These are phyloP conservation scores for Aspergillus awamori DNA, from an alignment of 2,329 filamentous ascomycete genomes.

Conservation along the genomic window DNA sequence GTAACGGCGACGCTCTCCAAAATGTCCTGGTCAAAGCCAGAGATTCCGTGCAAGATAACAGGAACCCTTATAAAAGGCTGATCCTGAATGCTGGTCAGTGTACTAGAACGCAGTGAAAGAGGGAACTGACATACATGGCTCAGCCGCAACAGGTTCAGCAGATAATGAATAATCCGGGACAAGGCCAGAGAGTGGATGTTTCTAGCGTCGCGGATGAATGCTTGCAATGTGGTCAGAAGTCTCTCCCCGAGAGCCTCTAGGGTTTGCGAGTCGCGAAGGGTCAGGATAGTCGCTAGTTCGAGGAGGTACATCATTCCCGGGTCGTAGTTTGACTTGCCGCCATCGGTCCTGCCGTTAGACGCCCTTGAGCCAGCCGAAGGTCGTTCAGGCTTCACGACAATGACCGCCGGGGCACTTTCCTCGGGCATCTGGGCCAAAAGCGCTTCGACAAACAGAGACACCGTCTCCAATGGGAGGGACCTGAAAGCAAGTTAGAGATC, in stretches of 20 bases:
- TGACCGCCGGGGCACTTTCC: slow-evolving; percentile 76
- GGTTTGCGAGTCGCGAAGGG: slow-evolving; percentile 73
- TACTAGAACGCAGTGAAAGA: neutral
- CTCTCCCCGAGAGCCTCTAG: slow-evolving; percentile 74
- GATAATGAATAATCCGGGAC: slow-evolving; percentile 82
- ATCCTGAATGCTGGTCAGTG: slow-evolving; percentile 57
- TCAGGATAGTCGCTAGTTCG: slow-evolving; percentile 82
- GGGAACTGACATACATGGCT: slow-evolving; percentile 69
- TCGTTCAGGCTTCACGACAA: slow-evolving; percentile 85
- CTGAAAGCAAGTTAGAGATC: slow-evolving; percentile 44
- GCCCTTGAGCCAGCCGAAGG: slow-evolving; percentile 62
- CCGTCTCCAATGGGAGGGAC: slow-evolving; percentile 61
- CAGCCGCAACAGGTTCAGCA: slow-evolving; percentile 76
- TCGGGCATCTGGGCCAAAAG: slow-evolving; percentile 86
- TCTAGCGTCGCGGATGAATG: slow-evolving; percentile 75
- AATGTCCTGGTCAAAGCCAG: slow-evolving; percentile 77
- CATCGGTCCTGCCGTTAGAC: slow-evolving; percentile 61
- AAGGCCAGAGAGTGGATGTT: slow-evolving; percentile 82
- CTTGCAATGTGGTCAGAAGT: slow-evolving; percentile 78
- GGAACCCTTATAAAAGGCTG: slow-evolving; percentile 90
- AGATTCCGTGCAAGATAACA: slow-evolving; percentile 87
- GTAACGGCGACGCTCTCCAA: slow-evolving; percentile 75
- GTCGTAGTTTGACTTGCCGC: slow-evolving; percentile 71
- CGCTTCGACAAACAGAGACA: slow-evolving; percentile 68
- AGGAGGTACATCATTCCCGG: slow-evolving; percentile 87